Conservation (phyloP, 768 basidiomycete species). For the Floccularia luteovirens region DNA sequence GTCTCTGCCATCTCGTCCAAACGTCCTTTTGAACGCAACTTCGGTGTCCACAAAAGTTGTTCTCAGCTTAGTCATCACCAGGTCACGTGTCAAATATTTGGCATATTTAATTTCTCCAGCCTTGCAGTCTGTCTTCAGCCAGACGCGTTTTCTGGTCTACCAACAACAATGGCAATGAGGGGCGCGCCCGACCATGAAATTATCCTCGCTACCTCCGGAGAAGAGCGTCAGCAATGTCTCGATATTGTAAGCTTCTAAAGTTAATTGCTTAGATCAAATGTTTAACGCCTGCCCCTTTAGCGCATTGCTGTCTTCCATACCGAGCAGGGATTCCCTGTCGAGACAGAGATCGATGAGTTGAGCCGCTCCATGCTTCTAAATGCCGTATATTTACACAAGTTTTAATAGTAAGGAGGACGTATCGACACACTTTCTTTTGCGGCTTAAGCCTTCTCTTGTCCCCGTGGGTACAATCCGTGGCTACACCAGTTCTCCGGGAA, state of each 20-base stretch:
- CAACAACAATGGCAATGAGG: no score
- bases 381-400: conserved; percentile 5
- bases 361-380: conserved; percentile 6
- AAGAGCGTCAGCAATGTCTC: conserved; percentile 60
- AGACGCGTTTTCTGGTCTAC: no score
- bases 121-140: no score
- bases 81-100: no score
- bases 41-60: no score
- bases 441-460: conserved; percentile 48
- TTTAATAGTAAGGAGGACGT: conserved; percentile 47
- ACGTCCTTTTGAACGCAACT: no score
- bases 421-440: conserved; percentile 67
- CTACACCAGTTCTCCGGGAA: conserved; percentile 24
- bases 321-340: conserved; percentile 68
- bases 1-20: conserved; percentile 70
- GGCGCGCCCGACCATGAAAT: conserved; percentile 47
- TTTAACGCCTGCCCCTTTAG: conserved; percentile 8
- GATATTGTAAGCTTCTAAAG: conserved; percentile 43
- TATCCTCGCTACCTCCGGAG: conserved; percentile 33
- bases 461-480: conserved; percentile 70
- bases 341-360: conserved; percentile 72
- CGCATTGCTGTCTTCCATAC: conserved; percentile 51
- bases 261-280: neutral
- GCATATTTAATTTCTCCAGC: no score
- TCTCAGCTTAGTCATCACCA: no score